Percentiles rank a stretch among this genome's conserved stretches.
Conservation (phyloP, 2,329 filamentous ascomycete genomes). For the Exutisphaerella laricina region DNA sequence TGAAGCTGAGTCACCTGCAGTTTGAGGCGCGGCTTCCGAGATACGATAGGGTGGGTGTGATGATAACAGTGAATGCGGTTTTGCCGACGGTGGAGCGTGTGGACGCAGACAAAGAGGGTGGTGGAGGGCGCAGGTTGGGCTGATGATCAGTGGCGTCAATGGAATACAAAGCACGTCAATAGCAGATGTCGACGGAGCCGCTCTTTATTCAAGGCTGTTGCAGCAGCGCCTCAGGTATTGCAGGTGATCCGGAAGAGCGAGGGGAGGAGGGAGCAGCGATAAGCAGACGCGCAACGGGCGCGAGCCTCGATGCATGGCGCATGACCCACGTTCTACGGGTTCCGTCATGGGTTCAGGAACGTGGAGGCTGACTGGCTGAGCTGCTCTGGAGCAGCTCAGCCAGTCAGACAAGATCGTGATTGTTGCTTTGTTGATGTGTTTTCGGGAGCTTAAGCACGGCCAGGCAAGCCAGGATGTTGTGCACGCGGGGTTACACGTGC, state of each 20-base stretch:
- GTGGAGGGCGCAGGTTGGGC: slow-evolving; percentile 2
- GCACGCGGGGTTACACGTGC: slow-evolving; percentile 3
- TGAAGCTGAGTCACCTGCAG: slow-evolving; percentile 15
- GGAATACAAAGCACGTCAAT: slow-evolving; percentile 20
- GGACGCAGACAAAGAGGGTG: too few species aligned
- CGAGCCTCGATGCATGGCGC: too few species aligned
- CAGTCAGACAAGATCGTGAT: background rate
- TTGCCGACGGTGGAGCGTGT: too few species aligned
- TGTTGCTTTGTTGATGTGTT: slow-evolving; percentile 1
- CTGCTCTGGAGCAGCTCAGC: background rate
- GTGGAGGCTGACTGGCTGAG: slow-evolving; percentile 9
- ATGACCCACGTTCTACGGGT: slow-evolving; percentile 8
- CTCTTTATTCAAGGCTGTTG: slow-evolving; percentile 15
- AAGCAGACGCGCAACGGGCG: slow-evolving; percentile 9
- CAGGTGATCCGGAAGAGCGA: slow-evolving; percentile 7
- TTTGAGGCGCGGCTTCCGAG: slow-evolving; percentile 9
- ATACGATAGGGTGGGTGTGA: slow-evolving; percentile 1
- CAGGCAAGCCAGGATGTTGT: too few species aligned
- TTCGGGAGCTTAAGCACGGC: too few species aligned
- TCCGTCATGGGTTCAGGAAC: slow-evolving; percentile 14
- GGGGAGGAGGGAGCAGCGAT: slow-evolving; percentile 8
- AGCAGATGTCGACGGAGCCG: slow-evolving; percentile 3
- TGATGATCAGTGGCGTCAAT: slow-evolving; percentile 11
- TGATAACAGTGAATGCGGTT: too few species aligned
- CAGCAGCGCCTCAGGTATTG: too few species aligned